Evolutionary conservation across 2,329 filamentous ascomycete genomes (phyloP), one percentile per base, ranked within the genome.

Genomic region (Hymenoscyphus fructigenus): DNA sequence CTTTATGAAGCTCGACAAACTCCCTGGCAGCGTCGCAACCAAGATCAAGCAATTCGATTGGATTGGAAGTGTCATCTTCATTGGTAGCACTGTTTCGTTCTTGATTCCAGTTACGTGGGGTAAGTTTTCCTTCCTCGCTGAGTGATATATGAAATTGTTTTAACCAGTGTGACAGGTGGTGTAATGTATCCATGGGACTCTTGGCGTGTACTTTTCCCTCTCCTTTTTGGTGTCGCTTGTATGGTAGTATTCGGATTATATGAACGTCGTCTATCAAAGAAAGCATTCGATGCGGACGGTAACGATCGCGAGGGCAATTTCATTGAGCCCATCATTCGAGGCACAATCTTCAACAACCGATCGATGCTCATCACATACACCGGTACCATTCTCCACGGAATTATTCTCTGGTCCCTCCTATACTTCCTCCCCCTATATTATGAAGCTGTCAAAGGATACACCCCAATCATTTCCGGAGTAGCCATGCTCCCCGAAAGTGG

Each of bases 181-280:
- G 81, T 89, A 9, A 84, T 88, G 77, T 91, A 89, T 72, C 71
- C 81, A 0, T 91, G 88, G 89, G 73, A 77, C 56, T 86, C 82
- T 3, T 89, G 84, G 81, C 80, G 81, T 1, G 88, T 86, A 0
- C 77, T 91, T 1, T 80, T 88, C 0, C 88, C 88, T 0, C 76
- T 91, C 15, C 74, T 86, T 3, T 47, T 90, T 9, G 87, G 88
- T 1, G 72, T 77, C 0, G 74, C 77, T 0, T 82, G 84, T 1
- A 74, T 91, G 3, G 69, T 82, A 2, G 77, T 70, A 6, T 88
- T 88, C 70, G 77, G 80, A 10, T 75, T 83, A 28, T 89, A 84
- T 70, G 86, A 90, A 73, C 55, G 66, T 12, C 53, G 64, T 12
- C 67, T 74, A 5, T 72, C 70, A 1, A 58, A 63, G 5, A 65